Conservation (phyloP, 768 basidiomycete species). For the Lactifluus volemus region DNA sequence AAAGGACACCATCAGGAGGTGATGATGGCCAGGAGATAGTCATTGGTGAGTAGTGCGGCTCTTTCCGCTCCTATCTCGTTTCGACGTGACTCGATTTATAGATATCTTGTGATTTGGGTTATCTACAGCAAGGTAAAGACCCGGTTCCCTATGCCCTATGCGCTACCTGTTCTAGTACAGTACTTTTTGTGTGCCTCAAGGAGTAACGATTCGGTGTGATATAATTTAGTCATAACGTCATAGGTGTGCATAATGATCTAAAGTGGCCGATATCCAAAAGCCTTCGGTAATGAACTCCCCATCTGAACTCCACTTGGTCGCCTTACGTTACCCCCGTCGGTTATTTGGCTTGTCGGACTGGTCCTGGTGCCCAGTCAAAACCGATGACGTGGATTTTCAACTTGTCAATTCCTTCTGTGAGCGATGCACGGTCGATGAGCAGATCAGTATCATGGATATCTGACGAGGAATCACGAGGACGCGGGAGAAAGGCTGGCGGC, state of each 20-base stretch:
- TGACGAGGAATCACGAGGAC: too few relatives aligned
- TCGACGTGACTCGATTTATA: background rate
- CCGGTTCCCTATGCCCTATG: background rate
- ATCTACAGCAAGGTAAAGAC: background rate
- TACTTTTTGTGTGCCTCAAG: background rate
- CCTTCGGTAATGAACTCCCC: too few relatives aligned
- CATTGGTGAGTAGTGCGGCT: background rate
- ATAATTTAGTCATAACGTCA: too few relatives aligned
- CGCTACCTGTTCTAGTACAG: background rate
- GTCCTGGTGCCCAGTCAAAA: too few relatives aligned
- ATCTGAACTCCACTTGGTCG: too few relatives aligned
- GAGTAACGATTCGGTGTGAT: background rate
- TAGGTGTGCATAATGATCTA: too few relatives aligned
- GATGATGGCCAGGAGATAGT: background rate
- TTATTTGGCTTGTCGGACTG: conserved; percentile 24
- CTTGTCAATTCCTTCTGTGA: conserved; percentile 25
- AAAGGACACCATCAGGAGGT: background rate
- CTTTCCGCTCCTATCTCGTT: background rate
- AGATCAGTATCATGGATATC: too few relatives aligned
- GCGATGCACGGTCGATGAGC: too few relatives aligned
- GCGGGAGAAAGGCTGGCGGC: too few relatives aligned
- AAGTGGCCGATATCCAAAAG: too few relatives aligned
- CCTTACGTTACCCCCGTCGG: too few relatives aligned
- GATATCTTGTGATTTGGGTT: background rate
- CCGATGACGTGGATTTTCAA: too few relatives aligned